Evolutionary conservation across 805 yeast species (phyloP).

Genomic region (Cyberlindnera xishuangbannaensis): DNA sequence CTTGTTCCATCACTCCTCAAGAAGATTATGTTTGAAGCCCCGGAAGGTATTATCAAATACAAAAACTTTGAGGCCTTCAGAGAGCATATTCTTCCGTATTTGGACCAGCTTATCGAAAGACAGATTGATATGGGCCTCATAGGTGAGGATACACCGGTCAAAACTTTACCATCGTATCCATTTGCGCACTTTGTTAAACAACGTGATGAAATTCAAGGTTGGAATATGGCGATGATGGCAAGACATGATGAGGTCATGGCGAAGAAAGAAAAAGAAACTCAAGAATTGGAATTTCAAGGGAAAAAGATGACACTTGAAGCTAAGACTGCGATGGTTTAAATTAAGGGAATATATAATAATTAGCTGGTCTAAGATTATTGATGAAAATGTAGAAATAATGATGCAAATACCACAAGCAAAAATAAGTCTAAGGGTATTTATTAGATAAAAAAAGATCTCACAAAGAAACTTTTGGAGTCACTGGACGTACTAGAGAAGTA

Average conservation of each 20-base stretch:
- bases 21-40: slow-evolving; percentile 60
- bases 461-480: no score
- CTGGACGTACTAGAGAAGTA: neutral
- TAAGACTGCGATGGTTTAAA: neutral
- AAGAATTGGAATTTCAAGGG: neutral
- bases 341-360: neutral
- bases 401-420: no score
- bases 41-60: slow-evolving; percentile 58
- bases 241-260: slow-evolving; percentile 21
- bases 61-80: slow-evolving; percentile 54
- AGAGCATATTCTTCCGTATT: slow-evolving; percentile 53
- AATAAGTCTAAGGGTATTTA: no score
- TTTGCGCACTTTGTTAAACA: slow-evolving; percentile 49
- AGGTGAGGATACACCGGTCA: slow-evolving; percentile 47
- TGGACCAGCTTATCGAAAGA: slow-evolving; percentile 50
- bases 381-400: no score
- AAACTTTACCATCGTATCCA: slow-evolving; percentile 56
- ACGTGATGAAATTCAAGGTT: slow-evolving; percentile 34
- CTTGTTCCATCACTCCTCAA: slow-evolving; percentile 59
- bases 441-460: no score
- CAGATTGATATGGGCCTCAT: slow-evolving; percentile 56
- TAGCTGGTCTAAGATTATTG: no score
- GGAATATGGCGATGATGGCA: slow-evolving; percentile 30
- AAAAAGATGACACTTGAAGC: no score
- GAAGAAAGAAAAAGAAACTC: slow-evolving; percentile 5